Evolutionary conservation across 306 rosid species (phyloP).

Genomic region (Quercus gilva): DNA sequence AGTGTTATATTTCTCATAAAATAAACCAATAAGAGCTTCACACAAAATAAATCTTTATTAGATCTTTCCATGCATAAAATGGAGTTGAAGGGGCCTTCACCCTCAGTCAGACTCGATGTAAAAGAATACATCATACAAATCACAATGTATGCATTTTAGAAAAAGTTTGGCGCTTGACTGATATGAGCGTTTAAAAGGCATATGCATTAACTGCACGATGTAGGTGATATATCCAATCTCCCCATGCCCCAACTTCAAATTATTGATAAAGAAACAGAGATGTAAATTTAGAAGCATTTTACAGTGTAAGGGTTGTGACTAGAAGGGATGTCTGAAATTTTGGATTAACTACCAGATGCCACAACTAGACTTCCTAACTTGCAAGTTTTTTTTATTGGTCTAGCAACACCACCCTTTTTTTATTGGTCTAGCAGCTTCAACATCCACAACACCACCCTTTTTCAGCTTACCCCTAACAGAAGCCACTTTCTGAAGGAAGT

Average conservation of each 20-base stretch:
- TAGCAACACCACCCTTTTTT: too few relatives aligned
- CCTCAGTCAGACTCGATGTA: too few relatives aligned
- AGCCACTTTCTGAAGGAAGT: slow-evolving; percentile 80
- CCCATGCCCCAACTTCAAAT: not conserved
- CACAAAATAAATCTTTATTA: too few relatives aligned
- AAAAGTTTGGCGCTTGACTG: slow-evolving; percentile 1
- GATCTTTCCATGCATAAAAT: too few relatives aligned
- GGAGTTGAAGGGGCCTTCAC: too few relatives aligned
- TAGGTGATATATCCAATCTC: not conserved
- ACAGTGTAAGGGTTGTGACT: not conserved
- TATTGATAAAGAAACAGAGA: not conserved
- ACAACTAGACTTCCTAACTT: not conserved
- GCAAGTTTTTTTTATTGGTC: not conserved
- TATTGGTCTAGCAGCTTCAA: slow-evolving; percentile 66
- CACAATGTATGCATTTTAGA: not conserved
- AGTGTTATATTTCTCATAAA: too few relatives aligned
- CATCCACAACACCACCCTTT: slow-evolving; percentile 83
- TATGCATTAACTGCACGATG: not conserved
- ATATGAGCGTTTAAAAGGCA: not conserved
- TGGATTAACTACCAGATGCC: not conserved
- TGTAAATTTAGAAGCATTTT: not conserved
- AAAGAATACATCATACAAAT: too few relatives aligned
- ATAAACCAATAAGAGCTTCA: too few relatives aligned
- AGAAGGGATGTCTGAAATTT: not conserved
- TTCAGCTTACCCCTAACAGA: slow-evolving; percentile 89